Percentiles rank a stretch among this genome's conserved stretches.
These are phyloP conservation scores for Fusarium paranaense DNA, from an alignment of 2,329 filamentous ascomycete genomes.

Conservation along the genomic window DNA sequence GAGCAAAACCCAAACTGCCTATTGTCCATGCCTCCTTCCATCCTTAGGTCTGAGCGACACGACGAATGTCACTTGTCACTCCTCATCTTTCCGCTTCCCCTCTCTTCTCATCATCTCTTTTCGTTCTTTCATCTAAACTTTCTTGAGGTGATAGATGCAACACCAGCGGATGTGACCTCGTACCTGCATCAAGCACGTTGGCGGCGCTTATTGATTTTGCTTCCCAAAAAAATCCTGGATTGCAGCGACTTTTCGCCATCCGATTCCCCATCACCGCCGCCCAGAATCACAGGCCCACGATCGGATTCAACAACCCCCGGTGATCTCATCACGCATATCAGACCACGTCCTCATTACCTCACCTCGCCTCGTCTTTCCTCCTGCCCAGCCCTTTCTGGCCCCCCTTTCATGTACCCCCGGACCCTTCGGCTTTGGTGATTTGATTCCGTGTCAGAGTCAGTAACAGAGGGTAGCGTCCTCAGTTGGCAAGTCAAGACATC, in stretches of 20 bases:
- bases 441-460: slow-evolving; percentile 27
- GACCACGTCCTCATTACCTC: slow-evolving; percentile 39
- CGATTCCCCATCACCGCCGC: not conserved
- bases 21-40: slow-evolving; percentile 3
- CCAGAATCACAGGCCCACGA: not conserved
- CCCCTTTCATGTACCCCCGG: slow-evolving; percentile 9
- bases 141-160: slow-evolving; percentile 14
- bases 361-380: slow-evolving; percentile 8
- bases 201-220: slow-evolving; percentile 16
- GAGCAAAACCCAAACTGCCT: slow-evolving; percentile 7
- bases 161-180: slow-evolving; percentile 25
- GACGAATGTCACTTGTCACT: slow-evolving; percentile 28
- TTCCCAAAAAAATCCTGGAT: not conserved
- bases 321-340: slow-evolving; percentile 44
- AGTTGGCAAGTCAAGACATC: not conserved
- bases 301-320: slow-evolving; percentile 16
- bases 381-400: slow-evolving; percentile 6
- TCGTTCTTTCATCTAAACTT: slow-evolving; percentile 24
- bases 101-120: not conserved
- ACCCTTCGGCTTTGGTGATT: slow-evolving; percentile 28
- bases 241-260: not conserved
- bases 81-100: slow-evolving; percentile 14
- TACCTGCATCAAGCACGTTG: slow-evolving; percentile 38
- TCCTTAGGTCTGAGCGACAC: not conserved
- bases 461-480: slow-evolving; percentile 2